A percentile compares a stretch with the other conserved stretches of the same genome.
phyloP scores from a whole-genome alignment of 108 stramenopile genomes.

The Cyclotella distinguenda region DNA sequence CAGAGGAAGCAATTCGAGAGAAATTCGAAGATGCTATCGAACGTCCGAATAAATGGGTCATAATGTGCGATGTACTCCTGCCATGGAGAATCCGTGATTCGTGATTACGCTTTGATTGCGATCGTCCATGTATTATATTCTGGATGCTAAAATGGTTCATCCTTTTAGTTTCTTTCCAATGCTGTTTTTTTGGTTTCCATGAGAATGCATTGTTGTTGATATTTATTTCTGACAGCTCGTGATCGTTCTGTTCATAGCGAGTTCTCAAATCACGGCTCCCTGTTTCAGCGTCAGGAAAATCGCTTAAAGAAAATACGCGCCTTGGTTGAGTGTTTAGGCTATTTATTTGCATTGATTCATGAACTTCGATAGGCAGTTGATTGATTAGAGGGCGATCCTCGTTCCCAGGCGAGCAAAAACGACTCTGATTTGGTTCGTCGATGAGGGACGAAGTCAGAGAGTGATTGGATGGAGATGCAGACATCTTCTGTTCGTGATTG shows the following conservation, averaged over 20 bases:
- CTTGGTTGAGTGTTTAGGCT: no score
- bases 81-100: background rate
- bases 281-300: no score
- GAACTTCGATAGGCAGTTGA: no score
- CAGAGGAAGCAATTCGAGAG: background rate
- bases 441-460: no score
- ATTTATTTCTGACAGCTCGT: background rate
- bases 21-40: background rate
- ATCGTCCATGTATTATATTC: background rate
- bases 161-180: background rate
- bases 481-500: no score
- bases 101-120: background rate
- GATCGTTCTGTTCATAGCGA: background rate
- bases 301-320: no score
- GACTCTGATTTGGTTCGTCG: no score
- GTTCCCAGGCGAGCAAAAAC: no score
- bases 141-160: slow-evolving; percentile 2
- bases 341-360: no score
- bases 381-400: no score
- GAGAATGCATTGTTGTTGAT: background rate
- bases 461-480: no score
- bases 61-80: slow-evolving; percentile 5
- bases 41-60: slow-evolving; percentile 16
- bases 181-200: background rate
- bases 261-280: no score